Conservation (phyloP, 176 grass and related monocot species). For the Hsuehochloa calcarea region DNA sequence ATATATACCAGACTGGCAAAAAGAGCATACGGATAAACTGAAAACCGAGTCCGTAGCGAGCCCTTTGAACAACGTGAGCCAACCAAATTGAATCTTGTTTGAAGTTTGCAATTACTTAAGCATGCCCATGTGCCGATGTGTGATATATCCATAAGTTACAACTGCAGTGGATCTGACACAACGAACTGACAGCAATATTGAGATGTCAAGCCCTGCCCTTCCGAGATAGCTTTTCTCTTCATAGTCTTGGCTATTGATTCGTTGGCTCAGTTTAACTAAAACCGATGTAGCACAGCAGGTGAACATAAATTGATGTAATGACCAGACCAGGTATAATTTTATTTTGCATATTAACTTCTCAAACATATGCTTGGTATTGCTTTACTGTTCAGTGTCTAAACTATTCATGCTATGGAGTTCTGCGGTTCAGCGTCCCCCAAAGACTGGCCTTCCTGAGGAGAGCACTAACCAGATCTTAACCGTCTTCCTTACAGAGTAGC, state of each 20-base stretch:
- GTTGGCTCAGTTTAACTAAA: neutral
- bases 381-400: neutral
- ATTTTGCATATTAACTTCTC: neutral
- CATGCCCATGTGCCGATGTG: neutral
- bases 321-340: neutral
- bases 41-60: neutral
- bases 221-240: constrained; percentile 2
- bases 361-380: constrained; percentile 18
- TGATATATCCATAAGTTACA: neutral
- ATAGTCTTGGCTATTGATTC: neutral
- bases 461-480: no score
- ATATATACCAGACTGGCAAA: neutral
- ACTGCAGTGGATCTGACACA: neutral
- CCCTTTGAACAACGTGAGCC: neutral
- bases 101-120: neutral
- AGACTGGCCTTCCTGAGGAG: neutral
- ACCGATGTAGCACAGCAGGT: neutral
- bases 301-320: neutral
- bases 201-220: neutral
- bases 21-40: neutral
- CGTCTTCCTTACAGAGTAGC: no score
- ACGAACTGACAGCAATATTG: neutral
- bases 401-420: neutral
- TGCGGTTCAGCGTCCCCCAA: neutral
- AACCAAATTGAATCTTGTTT: neutral